Evolutionary conservation across 2,329 filamentous ascomycete genomes (phyloP), one percentile per base, ranked within the genome.

Genomic region (Exophiala viscosa): DNA sequence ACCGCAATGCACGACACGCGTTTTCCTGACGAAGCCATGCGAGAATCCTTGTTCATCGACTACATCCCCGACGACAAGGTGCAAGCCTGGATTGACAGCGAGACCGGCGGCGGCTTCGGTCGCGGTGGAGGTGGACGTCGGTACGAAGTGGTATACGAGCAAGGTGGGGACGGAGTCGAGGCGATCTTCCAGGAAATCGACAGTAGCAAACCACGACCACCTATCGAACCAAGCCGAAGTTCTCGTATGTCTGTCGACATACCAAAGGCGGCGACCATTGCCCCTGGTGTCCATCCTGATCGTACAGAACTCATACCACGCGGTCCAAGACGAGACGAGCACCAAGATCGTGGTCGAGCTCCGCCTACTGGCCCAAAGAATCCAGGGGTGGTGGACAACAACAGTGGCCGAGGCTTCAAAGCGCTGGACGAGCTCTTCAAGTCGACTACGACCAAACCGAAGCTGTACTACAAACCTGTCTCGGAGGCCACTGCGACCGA

Each of bases 1-100:
- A 79, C 82, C 8, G 80, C 81, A 2, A 75, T 97, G 2, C 92
- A 99, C 69, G 82, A 84, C 52, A 80, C 80, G 17, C 80, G 90
- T 33, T 97, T 91, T 89, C 92, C 92, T 1, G 83, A 90, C 53
- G 92, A 97, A 71, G 83, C 85, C 53, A 88, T 86, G 60, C 81
- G 93, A 31, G 95, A 93, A 67, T 79, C 84, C 1, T 77, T 97
- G 1, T 95, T 86, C 81, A 88, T 89, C 3, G 93, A 99, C 67
- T 97, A 93, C 67, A 79, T 97, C 15, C 92, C 92, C 0, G 80
- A 86, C 14, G 83, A 89, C 20, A 82, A 83, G 58, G 78, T 95
- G 3, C 68, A 74, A 11, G 79, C 80, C 18, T 97, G 90, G 90
- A 85, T 95, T 53, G 78, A 82, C 6, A 78, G 72, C 36, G 89